Evolutionary conservation across 306 rosid genomes (phyloP).

Genomic region (Spatholobus suberectus): DNA sequence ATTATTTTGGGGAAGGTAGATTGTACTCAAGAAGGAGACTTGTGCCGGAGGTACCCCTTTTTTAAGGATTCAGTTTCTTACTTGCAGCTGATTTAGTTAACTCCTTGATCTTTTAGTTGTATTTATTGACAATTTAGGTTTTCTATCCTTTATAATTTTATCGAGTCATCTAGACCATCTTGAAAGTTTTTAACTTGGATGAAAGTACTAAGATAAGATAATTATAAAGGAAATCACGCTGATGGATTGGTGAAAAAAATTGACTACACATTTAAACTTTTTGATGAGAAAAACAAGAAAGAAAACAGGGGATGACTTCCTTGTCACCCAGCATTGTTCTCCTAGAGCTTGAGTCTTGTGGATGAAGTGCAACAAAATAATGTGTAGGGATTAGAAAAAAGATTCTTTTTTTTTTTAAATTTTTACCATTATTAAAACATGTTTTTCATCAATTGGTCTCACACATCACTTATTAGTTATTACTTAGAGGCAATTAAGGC

Average conservation of each 20-base stretch:
- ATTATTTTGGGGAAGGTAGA: conserved; percentile 87
- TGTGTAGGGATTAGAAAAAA: not conserved
- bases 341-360: not conserved
- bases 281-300: not conserved
- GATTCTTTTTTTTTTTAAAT: not conserved
- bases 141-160: not conserved
- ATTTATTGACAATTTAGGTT: not conserved
- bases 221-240: not conserved
- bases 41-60: conserved; percentile 77
- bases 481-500: not conserved
- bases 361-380: not conserved
- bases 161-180: not conserved
- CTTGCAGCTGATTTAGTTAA: conserved; percentile 1
- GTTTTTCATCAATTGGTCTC: not conserved
- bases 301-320: not conserved
- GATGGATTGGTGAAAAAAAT: not conserved
- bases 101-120: not conserved
- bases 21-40: conserved; percentile 76
- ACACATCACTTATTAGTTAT: not conserved
- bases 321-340: not conserved
- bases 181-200: not conserved
- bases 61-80: conserved; percentile 30
- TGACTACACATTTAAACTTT: not conserved
- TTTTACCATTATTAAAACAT: not conserved
- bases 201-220: not conserved